Conservation (phyloP, 495 filamentous ascomycete species). For the Clohesyomyces aquaticus region DNA sequence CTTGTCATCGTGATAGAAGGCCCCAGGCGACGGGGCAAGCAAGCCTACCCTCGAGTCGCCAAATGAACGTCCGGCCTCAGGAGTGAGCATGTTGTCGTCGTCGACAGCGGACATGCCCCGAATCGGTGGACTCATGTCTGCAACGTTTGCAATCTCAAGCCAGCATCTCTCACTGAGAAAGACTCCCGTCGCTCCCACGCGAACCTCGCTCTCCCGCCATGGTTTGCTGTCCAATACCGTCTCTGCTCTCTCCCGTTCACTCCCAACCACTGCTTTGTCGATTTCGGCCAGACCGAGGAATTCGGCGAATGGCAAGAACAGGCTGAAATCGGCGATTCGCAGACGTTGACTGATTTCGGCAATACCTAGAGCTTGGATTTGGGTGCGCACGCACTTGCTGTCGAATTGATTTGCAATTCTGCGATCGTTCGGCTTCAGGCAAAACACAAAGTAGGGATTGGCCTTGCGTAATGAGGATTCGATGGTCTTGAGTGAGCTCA, state of each 20-base stretch:
- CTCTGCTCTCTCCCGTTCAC: conserved; percentile 90
- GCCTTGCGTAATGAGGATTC: conserved; percentile 79
- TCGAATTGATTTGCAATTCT: conserved; percentile 98
- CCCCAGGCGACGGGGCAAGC: conserved; percentile 63
- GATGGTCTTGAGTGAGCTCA: conserved; percentile 86
- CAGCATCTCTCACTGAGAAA: conserved; percentile 96
- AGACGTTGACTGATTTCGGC: conserved; percentile 94
- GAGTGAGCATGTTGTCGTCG: conserved; percentile 54
- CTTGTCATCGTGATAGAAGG: conserved; percentile 71
- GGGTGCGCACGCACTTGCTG: conserved; percentile 93
- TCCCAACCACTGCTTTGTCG: conserved; percentile 81
- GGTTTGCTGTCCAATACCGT: conserved; percentile 82
- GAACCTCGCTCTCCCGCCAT: conserved; percentile 91
- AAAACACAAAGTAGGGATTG: conserved; percentile 96
- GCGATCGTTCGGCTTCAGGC: conserved; percentile 94
- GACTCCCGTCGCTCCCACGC: conserved; percentile 87
- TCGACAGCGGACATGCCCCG: conserved; percentile 53
- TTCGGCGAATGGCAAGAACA: conserved; percentile 95
- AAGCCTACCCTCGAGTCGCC: conserved; percentile 72
- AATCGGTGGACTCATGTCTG: conserved; percentile 58
- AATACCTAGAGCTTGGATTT: conserved; percentile 94
- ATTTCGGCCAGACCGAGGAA: conserved; percentile 88
- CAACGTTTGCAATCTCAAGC: conserved; percentile 80
- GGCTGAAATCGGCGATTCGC: conserved; percentile 88
- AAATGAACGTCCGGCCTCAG: conserved; percentile 57